Conservation (phyloP, 2,329 filamentous ascomycete genomes). For the Colletotrichum scovillei region DNA sequence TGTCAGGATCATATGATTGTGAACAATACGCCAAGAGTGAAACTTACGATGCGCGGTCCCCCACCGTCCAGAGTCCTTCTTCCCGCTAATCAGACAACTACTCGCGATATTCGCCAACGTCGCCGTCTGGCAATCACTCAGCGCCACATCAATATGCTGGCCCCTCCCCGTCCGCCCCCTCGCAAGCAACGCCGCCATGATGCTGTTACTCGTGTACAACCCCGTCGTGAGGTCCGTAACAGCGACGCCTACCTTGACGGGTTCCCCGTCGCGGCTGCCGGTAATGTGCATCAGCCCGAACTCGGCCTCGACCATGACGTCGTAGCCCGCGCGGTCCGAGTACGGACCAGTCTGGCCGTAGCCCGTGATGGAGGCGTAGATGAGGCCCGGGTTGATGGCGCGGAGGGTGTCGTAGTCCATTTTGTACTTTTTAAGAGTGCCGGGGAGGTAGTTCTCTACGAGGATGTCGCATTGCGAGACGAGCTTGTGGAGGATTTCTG, state of each 20-base stretch:
- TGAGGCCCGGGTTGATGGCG: constrained; percentile 84
- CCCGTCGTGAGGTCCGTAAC: constrained; percentile 97
- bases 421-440: constrained; percentile 87
- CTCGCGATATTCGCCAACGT: constrained; percentile 96
- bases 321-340: constrained; percentile 88
- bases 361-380: constrained; percentile 96
- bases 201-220: constrained; percentile 92
- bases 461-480: constrained; percentile 89
- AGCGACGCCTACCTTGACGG: constrained; percentile 96
- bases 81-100: constrained; percentile 87
- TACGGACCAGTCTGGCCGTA: constrained; percentile 97
- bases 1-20: no score
- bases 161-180: constrained; percentile 80
- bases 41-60: constrained; percentile 90
- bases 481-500: constrained; percentile 87
- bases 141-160: constrained; percentile 90
- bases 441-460: constrained; percentile 96
- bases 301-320: constrained; percentile 99
- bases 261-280: constrained; percentile 85
- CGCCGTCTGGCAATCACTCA: constrained; percentile 95
- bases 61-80: constrained; percentile 91
- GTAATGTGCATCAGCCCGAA: constrained; percentile 99
- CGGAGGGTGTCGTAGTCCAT: constrained; percentile 88
- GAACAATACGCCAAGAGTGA: no score
- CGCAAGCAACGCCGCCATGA: constrained; percentile 91